Percentiles rank a stretch among this genome's conserved stretches.
These are phyloP conservation scores for Tuctoria greenei DNA, from an alignment of 176 grass and related monocot genomes.

Conservation along the genomic window DNA sequence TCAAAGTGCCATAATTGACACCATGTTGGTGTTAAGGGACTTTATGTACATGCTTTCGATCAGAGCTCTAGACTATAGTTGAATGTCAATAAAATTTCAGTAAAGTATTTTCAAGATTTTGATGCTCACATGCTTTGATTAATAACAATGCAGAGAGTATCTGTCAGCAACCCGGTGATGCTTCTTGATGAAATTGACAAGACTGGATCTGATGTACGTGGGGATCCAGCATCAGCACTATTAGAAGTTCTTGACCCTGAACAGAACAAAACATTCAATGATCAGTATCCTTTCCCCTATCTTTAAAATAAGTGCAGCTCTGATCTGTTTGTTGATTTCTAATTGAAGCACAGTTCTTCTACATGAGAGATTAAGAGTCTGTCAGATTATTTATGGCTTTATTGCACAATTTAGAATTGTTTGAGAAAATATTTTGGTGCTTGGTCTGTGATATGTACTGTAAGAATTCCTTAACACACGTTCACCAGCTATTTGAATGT, in stretches of 20 bases:
- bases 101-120: background rate
- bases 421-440: conserved; percentile 2
- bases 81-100: background rate
- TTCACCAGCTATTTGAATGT: conserved; percentile 96
- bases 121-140: conserved; percentile 25
- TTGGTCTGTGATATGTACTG: conserved; percentile 18
- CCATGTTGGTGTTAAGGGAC: background rate
- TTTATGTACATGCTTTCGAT: background rate
- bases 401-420: background rate
- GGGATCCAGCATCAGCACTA: conserved; percentile 94
- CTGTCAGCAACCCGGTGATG: conserved; percentile 95
- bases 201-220: conserved; percentile 96
- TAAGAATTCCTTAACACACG: conserved; percentile 52
- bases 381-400: conserved; percentile 17
- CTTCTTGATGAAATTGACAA: conserved; percentile 99
- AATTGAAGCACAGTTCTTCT: background rate
- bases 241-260: conserved; percentile 99
- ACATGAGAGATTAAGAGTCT: background rate
- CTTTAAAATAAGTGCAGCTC: background rate
- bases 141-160: conserved; percentile 75
- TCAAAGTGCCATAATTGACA: background rate
- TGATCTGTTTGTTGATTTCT: conserved; percentile 18
- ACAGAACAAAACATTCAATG: conserved; percentile 91
- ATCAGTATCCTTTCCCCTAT: conserved; percentile 86
- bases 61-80: background rate